phyloP scores from a whole-genome alignment of 2,329 filamentous ascomycete species.

The Aspergillus calidoustus region DNA sequence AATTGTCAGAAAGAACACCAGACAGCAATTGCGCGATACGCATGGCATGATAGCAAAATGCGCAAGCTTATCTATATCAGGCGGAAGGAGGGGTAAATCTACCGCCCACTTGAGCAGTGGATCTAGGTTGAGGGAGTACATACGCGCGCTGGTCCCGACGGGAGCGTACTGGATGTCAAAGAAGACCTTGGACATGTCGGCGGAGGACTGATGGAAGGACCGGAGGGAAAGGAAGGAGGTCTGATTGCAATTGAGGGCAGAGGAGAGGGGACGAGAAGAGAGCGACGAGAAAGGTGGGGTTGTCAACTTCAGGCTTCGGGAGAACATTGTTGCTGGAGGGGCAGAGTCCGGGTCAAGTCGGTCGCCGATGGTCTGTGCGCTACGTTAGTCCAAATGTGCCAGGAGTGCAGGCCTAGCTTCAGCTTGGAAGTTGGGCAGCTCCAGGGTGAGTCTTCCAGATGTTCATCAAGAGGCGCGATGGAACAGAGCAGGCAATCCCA shows the following conservation, averaged over 20 bases:
- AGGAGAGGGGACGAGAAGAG: slow-evolving; percentile 41
- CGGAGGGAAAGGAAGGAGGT: slow-evolving; percentile 45
- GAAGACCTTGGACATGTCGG: slow-evolving; percentile 75
- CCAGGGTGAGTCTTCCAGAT: not conserved
- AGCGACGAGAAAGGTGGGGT: slow-evolving; percentile 52
- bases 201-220: slow-evolving; percentile 66
- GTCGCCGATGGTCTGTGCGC: slow-evolving; percentile 23
- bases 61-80: not conserved
- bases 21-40: not conserved
- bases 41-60: not conserved
- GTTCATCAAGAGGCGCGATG: not conserved
- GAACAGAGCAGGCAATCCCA: not conserved
- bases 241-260: slow-evolving; percentile 37
- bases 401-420: slow-evolving; percentile 21
- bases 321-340: slow-evolving; percentile 48
- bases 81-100: slow-evolving; percentile 18
- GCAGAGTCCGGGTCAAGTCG: slow-evolving; percentile 36
- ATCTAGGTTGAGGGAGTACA: slow-evolving; percentile 24
- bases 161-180: slow-evolving; percentile 72
- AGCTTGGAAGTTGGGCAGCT: not conserved
- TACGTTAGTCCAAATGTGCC: slow-evolving; percentile 25
- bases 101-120: slow-evolving; percentile 9
- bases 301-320: slow-evolving; percentile 44
- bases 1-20: slow-evolving; percentile 28
- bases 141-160: slow-evolving; percentile 34